Evolutionary conservation across 1,284 basidiomycete species (phyloP).

Genomic region (Schizopora paradoxa): DNA sequence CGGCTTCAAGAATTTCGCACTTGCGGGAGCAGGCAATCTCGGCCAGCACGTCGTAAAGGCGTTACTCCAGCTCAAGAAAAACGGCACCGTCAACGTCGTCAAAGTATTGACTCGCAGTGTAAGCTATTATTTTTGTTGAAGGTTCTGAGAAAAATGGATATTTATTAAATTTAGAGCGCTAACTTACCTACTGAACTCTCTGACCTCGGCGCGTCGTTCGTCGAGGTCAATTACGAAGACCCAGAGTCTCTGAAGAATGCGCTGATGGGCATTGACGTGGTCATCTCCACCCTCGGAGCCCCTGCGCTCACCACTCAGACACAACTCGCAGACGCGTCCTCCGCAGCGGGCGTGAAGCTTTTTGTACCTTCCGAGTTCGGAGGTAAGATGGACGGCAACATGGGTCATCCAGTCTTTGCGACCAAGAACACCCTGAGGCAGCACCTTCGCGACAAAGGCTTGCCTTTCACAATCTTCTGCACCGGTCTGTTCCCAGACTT

Average conservation of each 20-base stretch:
- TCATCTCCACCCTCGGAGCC: constrained; percentile 30
- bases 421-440: constrained; percentile 20
- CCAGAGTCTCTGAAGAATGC: constrained; percentile 25
- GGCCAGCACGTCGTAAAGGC: constrained; percentile 21
- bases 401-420: too few relatives aligned
- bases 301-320: constrained; percentile 27
- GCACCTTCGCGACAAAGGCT: constrained; percentile 26
- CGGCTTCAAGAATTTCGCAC: constrained; percentile 20
- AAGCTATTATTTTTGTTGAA: not conserved
- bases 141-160: not conserved
- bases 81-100: constrained; percentile 4
- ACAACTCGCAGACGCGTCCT: constrained; percentile 33
- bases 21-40: constrained; percentile 22
- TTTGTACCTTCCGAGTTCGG: constrained; percentile 39
- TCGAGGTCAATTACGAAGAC: constrained; percentile 30
- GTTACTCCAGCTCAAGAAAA: constrained; percentile 19
- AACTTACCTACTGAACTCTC: too few relatives aligned
- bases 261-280: constrained; percentile 30
- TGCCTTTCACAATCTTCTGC: constrained; percentile 31
- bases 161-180: not conserved
- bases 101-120: constrained; percentile 18
- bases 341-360: constrained; percentile 32
- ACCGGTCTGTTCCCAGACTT: constrained; percentile 25
- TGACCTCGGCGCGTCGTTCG: too few relatives aligned
- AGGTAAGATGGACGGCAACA: constrained; percentile 22